Evolutionary conservation across 2,329 filamentous ascomycete genomes (phyloP), one percentile per base, ranked within the genome.

Genomic region (Arachnomyces sp.): DNA sequence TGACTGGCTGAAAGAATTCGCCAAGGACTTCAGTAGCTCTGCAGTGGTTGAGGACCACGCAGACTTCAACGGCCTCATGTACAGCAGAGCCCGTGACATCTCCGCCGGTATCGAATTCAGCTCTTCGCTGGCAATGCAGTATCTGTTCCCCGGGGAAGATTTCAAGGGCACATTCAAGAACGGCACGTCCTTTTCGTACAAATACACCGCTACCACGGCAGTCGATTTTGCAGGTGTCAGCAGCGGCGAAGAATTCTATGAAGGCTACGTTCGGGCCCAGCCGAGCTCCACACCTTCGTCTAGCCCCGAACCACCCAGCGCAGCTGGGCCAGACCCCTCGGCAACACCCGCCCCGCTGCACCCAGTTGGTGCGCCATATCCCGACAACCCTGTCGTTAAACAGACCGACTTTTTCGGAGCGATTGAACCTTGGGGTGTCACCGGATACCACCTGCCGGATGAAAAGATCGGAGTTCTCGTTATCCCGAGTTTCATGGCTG

Each of bases 191-290:
- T 48, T 32, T 3, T 32, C 45, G 28, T 51, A 52, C 29, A 28
- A 49, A 16, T 60, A 59, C 43, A 36, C 39, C 13, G 58, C 56
- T n/a, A 30, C 45, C 5, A 44, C 49, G 8, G 33, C 9, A 7
- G 43, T 43, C 6, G 47, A 59, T 43, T 61, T 68, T 43, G 51
- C 50, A 34, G 54, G 56, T 34, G 55, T 67, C 28, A 50, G 57
- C 15, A 61, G 58, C 43, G 68, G 67, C 1, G 44, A 54, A 8
- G 47, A 58, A 1, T 66, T 70, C 44, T 70, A 66, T 38, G 34
- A 59, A 7, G 20, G 20, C 20, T 25, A 25, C 9, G 20, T 25
- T 25, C 5, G 5, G 9, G 20, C 5, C 20, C n/a, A n/a, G n/a
- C 20, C 20, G 5, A 25, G 20, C 20, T 25, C 20, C 5, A 25